A percentile compares a stretch with the other conserved stretches of the same genome.
phyloP scores from a whole-genome alignment of 305 asterid genomes.

The Rubia peregrina region DNA sequence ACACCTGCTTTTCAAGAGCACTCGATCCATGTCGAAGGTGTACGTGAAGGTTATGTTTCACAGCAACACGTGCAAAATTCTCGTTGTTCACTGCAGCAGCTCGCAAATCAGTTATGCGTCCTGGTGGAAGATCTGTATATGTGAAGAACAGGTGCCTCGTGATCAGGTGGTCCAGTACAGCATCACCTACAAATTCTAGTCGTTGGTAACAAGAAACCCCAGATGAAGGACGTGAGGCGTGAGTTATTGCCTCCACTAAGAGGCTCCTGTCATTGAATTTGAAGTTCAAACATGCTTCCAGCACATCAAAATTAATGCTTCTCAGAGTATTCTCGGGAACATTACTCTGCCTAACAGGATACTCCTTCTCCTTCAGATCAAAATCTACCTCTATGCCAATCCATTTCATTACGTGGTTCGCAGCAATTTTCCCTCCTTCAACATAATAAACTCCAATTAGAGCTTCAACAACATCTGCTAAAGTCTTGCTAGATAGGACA shows the following conservation, averaged over 20 bases:
- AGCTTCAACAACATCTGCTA: slow-evolving; percentile 99
- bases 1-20: slow-evolving; percentile 94
- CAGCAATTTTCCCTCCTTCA: slow-evolving; percentile 91
- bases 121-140: slow-evolving; percentile 97
- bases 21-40: slow-evolving; percentile 99
- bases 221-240: slow-evolving; percentile 97
- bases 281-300: slow-evolving; percentile 63
- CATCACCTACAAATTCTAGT: slow-evolving; percentile 97
- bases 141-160: slow-evolving; percentile 84
- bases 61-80: slow-evolving; percentile 97
- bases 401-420: slow-evolving; percentile 95
- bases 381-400: slow-evolving; percentile 84
- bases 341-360: slow-evolving; percentile 39
- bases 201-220: slow-evolving; percentile 99
- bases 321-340: slow-evolving; percentile 68
- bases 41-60: slow-evolving; percentile 74
- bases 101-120: slow-evolving; percentile 95
- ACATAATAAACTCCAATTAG: slow-evolving; percentile 92
- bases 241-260: slow-evolving; percentile 94
- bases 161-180: slow-evolving; percentile 95
- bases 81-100: slow-evolving; percentile 99
- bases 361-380: slow-evolving; percentile 51
- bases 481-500: slow-evolving; percentile 92
- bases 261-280: slow-evolving; percentile 63
- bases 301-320: slow-evolving; percentile 67